These are phyloP conservation scores for Beta macrorhiza DNA, from an alignment of 179 eudicot genomes.

Conservation along the genomic window DNA sequence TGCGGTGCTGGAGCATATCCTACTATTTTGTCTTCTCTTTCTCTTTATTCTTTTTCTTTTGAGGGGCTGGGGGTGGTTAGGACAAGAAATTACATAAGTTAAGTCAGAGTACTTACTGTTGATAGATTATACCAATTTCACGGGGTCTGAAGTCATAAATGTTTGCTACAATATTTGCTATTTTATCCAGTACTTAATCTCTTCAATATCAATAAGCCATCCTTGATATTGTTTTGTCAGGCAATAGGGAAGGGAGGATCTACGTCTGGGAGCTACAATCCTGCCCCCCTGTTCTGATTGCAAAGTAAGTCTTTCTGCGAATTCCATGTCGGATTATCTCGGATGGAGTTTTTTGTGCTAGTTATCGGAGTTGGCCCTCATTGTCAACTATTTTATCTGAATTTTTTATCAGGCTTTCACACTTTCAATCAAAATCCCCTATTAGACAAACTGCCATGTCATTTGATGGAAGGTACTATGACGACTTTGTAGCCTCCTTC, in stretches of 20 bases:
- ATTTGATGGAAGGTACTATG: slow-evolving; percentile 79
- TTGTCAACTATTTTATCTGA: background rate
- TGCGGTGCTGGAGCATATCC: background rate
- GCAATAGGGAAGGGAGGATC: slow-evolving; percentile 91
- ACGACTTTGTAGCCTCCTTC: background rate
- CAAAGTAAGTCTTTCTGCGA: slow-evolving; percentile 47
- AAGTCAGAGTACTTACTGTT: background rate
- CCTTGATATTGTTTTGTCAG: slow-evolving; percentile 38
- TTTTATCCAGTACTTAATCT: background rate
- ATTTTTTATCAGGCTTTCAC: slow-evolving; percentile 56
- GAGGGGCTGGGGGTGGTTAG: background rate
- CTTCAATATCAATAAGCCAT: background rate
- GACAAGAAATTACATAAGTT: background rate
- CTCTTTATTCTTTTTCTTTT: background rate
- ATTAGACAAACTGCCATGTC: slow-evolving; percentile 98
- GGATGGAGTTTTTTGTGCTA: background rate
- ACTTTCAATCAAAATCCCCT: slow-evolving; percentile 79
- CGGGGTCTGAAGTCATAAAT: background rate
- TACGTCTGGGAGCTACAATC: slow-evolving; percentile 95
- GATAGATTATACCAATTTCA: background rate
- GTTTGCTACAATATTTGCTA: background rate
- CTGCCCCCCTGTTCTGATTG: slow-evolving; percentile 85
- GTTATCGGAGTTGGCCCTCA: background rate
- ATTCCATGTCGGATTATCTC: background rate
- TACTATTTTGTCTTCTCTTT: background rate